A percentile compares a stretch with the other conserved stretches of the same genome.
Evolutionary conservation across 176 grass and related monocot genomes (phyloP).

Genomic region (Bonia amplexicaulis): DNA sequence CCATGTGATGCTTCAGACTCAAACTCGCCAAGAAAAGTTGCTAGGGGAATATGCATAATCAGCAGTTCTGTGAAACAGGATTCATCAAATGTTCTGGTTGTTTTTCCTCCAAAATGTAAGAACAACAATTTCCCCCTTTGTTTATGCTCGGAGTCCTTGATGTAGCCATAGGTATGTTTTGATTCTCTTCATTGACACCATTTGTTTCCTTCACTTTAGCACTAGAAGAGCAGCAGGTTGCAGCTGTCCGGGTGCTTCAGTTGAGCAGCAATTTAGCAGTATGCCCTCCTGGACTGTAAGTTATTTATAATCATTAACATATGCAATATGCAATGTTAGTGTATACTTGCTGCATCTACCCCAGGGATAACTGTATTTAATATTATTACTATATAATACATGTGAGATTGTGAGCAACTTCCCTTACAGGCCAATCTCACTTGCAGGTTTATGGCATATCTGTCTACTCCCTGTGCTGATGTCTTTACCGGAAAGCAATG

Average conservation of each 20-base stretch:
- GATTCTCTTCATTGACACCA: conserved; percentile 15
- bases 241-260: conserved; percentile 71
- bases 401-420: conserved; percentile 6
- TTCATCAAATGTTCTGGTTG: conserved; percentile 72
- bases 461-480: conserved; percentile 76
- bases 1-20: conserved; percentile 36
- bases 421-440: conserved; percentile 19
- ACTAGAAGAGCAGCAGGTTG: conserved; percentile 58
- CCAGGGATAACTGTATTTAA: conserved; percentile 1
- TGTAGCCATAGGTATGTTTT: conserved; percentile 12
- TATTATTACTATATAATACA: conserved; percentile 12
- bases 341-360: conserved; percentile 21
- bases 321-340: background rate
- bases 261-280: conserved; percentile 86
- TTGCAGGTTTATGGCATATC: conserved; percentile 75
- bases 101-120: conserved; percentile 98
- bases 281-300: conserved; percentile 84
- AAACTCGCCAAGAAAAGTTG: conserved; percentile 42
- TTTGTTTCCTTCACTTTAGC: conserved; percentile 52
- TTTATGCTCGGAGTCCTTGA: background rate
- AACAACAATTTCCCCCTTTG: conserved; percentile 1
- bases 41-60: conserved; percentile 77
- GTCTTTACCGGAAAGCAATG: conserved; percentile 45
- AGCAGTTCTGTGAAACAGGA: conserved; percentile 50
- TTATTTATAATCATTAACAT: conserved; percentile 18